Evolutionary conservation across 2,329 filamentous ascomycete genomes (phyloP), one percentile per base, ranked within the genome.

Genomic region (Arthrobotrys iridis): DNA sequence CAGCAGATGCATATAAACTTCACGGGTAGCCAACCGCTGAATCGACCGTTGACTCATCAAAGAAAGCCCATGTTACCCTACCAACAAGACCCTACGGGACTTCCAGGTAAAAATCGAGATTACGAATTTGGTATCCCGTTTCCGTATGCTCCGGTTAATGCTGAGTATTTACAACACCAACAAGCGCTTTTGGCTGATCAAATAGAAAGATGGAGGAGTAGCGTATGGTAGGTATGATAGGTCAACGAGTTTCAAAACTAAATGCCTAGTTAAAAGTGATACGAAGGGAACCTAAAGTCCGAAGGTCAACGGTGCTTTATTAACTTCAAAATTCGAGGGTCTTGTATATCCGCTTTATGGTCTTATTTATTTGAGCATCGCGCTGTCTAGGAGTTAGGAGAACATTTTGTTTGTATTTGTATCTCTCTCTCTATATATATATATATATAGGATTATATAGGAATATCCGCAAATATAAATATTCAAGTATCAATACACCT

Each of bases 121-220:
- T 40, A 74, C 15, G 70, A 74, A 22, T 62, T 67, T 63, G 70
- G 70, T 20, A 64, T 75, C 13, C 71, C 71, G 11, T 75, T 75
- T 20, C 71, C 71, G n/a, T 75, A 75, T 35, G 71, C 71, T 0
- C 71, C 71, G 13, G 71, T 75, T 8, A 75, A 75, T 20, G 71
- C 71, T 11, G 63, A 75, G 41, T 75, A 75, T 48, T 52, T 75
- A 28, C 71, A 75, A 50, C 71, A 75, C 10, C 71, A 75, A 22
- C 71, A 75, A 37, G 63, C 71, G 15, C 57, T 68, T 11, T 55
- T 75, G n/a, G 63, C 71, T 15, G 71, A 67, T 33, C 71, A 75
- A 35, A 75, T 75, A n/a, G 71, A 75, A 55, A 57, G 63, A 40
- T 75, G 71, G 71, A 63, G 71, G 58, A 75, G 71, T 11, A 68